Evolutionary conservation across 148 eudicot genomes (phyloP), one percentile per base, ranked within the genome.

Genomic region (Arbutus unedo): DNA sequence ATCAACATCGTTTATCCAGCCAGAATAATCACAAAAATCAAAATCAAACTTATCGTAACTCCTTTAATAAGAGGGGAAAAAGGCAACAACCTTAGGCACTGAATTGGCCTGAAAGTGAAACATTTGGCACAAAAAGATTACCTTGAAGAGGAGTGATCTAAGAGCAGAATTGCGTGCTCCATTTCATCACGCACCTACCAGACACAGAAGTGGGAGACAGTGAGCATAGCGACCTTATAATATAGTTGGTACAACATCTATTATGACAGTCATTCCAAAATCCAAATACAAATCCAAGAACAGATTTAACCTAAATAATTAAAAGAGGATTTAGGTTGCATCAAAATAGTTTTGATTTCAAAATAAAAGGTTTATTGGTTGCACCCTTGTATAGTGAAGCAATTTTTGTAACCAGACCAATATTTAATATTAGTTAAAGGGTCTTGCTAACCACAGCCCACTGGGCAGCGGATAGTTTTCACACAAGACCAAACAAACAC

Each of bases 101-200:
- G 71, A 25, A 43, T 25, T 4, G 7, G 44, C 71, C 44, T 4
- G 25, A 10, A 57, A 44, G 55, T 8, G 60, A 11, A 79, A n/a
- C 71, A 71, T n/a, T 53, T 23, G 49, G 56, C 41, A 66, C n/a
- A 44, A 31, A 66, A 82, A 84, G 67, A 87, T 82, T 16, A 93
- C 98, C 92, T 91, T 51, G 89, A 82, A 76, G 85, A 86, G 77
- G 91, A 78, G 47, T 76, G 90, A 83, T 16, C 11, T 6, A 4
- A 13, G 44, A 2, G 41, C 38, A 74, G 9, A 55, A 87, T 62
- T 56, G 82, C 76, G 21, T 23, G 86, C 56, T 91, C 89, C 74
- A 93, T 85, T 84, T 92, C 95, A 79, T 95, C 92, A 49, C 87
- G 87, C 73, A 95, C 95, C 97, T 93, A 87, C 86, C 60, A 77